Conservation (phyloP, 306 rosid species). For the Mimosa pudica region DNA sequence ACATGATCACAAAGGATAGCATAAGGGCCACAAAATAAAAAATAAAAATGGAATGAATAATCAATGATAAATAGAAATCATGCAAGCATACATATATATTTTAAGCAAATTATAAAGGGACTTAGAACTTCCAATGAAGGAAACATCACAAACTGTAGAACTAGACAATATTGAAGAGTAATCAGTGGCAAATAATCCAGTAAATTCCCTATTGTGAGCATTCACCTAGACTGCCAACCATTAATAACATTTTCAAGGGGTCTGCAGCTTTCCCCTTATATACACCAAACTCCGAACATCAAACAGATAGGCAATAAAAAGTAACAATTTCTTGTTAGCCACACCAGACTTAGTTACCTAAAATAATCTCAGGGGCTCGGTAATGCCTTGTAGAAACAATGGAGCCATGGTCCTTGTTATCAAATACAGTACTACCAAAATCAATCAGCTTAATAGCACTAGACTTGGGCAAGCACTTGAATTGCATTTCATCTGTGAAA, state of each 20-base stretch:
- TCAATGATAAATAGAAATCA: slow-evolving; percentile 2
- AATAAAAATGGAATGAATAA: background rate
- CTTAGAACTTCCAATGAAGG: slow-evolving; percentile 18
- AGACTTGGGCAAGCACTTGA: slow-evolving; percentile 98
- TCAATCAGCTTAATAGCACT: slow-evolving; percentile 99
- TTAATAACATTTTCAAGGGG: slow-evolving; percentile 6
- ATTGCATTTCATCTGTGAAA: slow-evolving; percentile 73
- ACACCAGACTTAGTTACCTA: slow-evolving; percentile 76
- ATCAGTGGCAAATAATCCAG: background rate
- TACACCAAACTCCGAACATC: slow-evolving; percentile 27
- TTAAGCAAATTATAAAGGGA: slow-evolving; percentile 9
- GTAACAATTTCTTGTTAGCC: slow-evolving; percentile 43
- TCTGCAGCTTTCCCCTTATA: slow-evolving; percentile 16
- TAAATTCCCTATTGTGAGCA: slow-evolving; percentile 7
- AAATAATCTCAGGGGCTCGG: slow-evolving; percentile 96
- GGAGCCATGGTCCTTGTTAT: slow-evolving; percentile 89
- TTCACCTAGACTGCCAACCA: slow-evolving; percentile 1
- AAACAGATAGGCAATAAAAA: slow-evolving; percentile 31
- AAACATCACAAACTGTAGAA: slow-evolving; percentile 14
- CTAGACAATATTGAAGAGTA: slow-evolving; percentile 14
- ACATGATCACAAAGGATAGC: slow-evolving; percentile 4
- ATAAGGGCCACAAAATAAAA: background rate
- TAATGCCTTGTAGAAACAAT: slow-evolving; percentile 96
- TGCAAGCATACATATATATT: background rate
- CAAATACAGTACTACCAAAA: slow-evolving; percentile 96